Conservation (phyloP, 306 rosid genomes). For the Carpinus viminea region DNA sequence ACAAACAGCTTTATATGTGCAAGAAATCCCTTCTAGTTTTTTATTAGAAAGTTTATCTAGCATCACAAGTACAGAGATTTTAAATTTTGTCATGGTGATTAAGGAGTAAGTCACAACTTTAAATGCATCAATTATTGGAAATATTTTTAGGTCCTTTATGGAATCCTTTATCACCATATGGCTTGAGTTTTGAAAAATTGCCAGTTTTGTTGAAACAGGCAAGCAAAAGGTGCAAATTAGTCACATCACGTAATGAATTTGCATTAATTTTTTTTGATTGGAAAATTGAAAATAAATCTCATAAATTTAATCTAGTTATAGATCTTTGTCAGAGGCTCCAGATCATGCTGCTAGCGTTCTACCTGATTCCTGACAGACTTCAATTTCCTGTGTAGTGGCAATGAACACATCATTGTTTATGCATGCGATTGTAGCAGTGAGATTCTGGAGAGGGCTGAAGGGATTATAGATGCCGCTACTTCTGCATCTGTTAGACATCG, state of each 20-base stretch:
- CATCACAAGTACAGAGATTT: neutral
- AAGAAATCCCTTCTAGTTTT: neutral
- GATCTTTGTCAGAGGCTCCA: slow-evolving; percentile 9
- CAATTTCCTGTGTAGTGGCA: slow-evolving; percentile 54
- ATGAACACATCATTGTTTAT: slow-evolving; percentile 59
- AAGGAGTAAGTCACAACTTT: neutral
- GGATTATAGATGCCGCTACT: slow-evolving; percentile 44
- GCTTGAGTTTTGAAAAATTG: slow-evolving; percentile 8
- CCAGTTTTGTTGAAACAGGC: slow-evolving; percentile 7
- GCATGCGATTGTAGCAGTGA: slow-evolving; percentile 86
- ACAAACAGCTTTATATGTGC: neutral
- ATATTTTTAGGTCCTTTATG: neutral
- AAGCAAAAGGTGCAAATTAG: neutral
- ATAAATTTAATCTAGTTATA: neutral
- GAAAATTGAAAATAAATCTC: slow-evolving; percentile 19
- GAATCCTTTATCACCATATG: neutral
- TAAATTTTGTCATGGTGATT: neutral
- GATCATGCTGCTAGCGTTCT: slow-evolving; percentile 5
- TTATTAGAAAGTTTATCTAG: neutral
- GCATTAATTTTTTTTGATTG: slow-evolving; percentile 5
- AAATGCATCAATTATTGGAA: neutral
- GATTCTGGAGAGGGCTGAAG: slow-evolving; percentile 66
- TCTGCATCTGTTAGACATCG: slow-evolving; percentile 38
- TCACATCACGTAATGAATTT: neutral
- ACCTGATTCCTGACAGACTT: slow-evolving; percentile 14